Conservation (phyloP, 768 basidiomycete genomes). For the Russula compacta region DNA sequence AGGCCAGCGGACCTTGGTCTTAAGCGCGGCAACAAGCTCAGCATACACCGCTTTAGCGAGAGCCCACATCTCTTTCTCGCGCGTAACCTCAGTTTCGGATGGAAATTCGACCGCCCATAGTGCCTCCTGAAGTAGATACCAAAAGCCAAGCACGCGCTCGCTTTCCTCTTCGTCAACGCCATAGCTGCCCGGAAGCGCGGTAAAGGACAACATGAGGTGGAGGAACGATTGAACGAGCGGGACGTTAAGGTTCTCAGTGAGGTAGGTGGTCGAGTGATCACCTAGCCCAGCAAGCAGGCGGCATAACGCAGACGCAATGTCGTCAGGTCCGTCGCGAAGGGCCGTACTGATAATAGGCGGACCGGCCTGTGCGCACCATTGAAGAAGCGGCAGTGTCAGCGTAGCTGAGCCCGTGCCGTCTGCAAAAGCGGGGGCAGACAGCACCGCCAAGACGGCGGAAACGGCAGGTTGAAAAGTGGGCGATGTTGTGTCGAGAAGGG, state of each 20-base stretch:
- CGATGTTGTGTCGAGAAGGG: constrained; percentile 30
- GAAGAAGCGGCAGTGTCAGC: constrained; percentile 78
- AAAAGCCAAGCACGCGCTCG: constrained; percentile 79
- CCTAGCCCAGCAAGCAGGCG: constrained; percentile 75
- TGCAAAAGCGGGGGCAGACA: constrained; percentile 63
- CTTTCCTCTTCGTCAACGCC: constrained; percentile 83
- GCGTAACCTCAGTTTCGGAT: constrained; percentile 26
- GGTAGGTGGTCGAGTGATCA: constrained; percentile 76
- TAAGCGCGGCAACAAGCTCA: constrained; percentile 62
- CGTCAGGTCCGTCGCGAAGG: constrained; percentile 33
- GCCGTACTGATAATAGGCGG: constrained; percentile 31
- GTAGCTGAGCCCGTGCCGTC: constrained; percentile 60
- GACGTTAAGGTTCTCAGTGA: constrained; percentile 60
- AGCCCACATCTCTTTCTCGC: constrained; percentile 34
- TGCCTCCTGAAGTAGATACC: constrained; percentile 87
- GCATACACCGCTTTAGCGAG: constrained; percentile 70
- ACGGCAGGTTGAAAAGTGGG: constrained; percentile 33
- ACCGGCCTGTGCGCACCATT: constrained; percentile 61
- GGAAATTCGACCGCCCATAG: constrained; percentile 63
- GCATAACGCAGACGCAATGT: constrained; percentile 62
- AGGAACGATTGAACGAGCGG: constrained; percentile 57
- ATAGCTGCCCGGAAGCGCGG: constrained; percentile 64
- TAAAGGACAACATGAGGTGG: constrained; percentile 60
- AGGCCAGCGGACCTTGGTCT: constrained; percentile 73
- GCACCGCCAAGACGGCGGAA: constrained; percentile 52